phyloP scores from a whole-genome alignment of 2,329 filamentous ascomycete species.

The Biscogniauxia marginata region DNA sequence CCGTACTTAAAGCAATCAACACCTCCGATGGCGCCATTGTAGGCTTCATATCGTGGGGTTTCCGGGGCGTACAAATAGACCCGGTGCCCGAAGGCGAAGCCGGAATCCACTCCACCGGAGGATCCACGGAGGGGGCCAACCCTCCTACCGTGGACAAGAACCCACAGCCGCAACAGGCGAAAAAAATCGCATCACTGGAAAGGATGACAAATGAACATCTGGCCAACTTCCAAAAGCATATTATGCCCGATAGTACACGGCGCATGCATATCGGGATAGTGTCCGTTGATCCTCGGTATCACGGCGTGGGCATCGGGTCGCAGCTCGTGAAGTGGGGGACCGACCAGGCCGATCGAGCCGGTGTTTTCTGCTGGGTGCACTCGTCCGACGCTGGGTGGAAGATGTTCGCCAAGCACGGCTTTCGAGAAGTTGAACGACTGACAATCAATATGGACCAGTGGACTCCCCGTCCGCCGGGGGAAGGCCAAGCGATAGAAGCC shows the following conservation, averaged over 20 bases:
- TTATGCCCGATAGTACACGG: constrained; percentile 26
- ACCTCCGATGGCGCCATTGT: constrained; percentile 27
- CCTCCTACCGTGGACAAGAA: background rate
- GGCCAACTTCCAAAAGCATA: constrained; percentile 23
- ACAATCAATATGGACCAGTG: background rate
- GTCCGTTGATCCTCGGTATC: constrained; percentile 31
- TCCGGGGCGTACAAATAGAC: constrained; percentile 24
- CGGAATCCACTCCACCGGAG: background rate
- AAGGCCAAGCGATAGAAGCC: too few species aligned
- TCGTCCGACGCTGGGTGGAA: constrained; percentile 32
- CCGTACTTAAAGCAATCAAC: constrained; percentile 35
- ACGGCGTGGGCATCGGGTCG: constrained; percentile 34
- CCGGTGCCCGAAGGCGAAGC: background rate
- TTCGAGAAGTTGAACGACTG: background rate
- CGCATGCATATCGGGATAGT: constrained; percentile 38
- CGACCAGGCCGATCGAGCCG: constrained; percentile 27
- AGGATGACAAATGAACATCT: constrained; percentile 32
- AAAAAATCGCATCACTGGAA: constrained; percentile 17
- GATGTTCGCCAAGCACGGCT: constrained; percentile 31
- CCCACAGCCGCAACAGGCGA: background rate
- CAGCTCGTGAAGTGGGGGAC: constrained; percentile 35
- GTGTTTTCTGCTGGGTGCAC: constrained; percentile 36
- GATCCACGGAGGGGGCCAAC: background rate
- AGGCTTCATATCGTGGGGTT: constrained; percentile 37
- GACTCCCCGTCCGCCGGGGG: background rate